Evolutionary conservation across 2,329 filamentous ascomycete genomes (phyloP).

Genomic region (Phyllosticta paracitricarpa): DNA sequence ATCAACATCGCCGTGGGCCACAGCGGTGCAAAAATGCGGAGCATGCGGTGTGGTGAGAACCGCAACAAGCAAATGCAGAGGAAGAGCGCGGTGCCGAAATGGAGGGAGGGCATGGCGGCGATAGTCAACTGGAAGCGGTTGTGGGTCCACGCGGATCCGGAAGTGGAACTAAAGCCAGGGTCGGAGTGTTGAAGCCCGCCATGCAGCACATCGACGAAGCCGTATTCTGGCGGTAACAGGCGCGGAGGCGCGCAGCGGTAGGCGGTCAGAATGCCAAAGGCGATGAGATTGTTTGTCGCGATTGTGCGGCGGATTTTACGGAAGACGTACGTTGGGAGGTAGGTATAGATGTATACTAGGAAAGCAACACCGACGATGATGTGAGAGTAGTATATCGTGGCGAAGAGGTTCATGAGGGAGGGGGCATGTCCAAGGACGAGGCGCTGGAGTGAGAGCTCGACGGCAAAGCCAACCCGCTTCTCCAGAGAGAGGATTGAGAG

Average conservation of each 20-base stretch:
- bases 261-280: conserved; percentile 38
- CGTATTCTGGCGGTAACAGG: conserved; percentile 37
- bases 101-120: conserved; percentile 41
- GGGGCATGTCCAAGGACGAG: conserved; percentile 29
- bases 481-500: conserved; percentile 33
- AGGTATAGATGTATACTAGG: conserved; percentile 36
- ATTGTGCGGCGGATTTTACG: conserved; percentile 37
- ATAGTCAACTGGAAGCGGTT: conserved; percentile 40
- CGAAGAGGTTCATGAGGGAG: conserved; percentile 31
- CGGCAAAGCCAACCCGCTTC: conserved; percentile 26
- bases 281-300: conserved; percentile 39
- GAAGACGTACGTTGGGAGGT: conserved; percentile 30
- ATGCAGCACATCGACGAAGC: conserved; percentile 40
- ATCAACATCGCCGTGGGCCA: conserved; percentile 37
- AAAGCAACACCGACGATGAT: conserved; percentile 38
- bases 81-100: conserved; percentile 36
- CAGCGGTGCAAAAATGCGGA: conserved; percentile 29
- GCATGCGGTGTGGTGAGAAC: conserved; percentile 32
- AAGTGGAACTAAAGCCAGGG: conserved; percentile 12
- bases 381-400: conserved; percentile 38
- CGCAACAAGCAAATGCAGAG: conserved; percentile 26
- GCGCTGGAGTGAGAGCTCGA: conserved; percentile 33
- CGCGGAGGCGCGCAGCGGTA: conserved; percentile 42
- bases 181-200: neutral
- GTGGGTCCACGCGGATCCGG: conserved; percentile 29